Conservation (phyloP, 805 yeast species). For the Pichia scutulata region DNA sequence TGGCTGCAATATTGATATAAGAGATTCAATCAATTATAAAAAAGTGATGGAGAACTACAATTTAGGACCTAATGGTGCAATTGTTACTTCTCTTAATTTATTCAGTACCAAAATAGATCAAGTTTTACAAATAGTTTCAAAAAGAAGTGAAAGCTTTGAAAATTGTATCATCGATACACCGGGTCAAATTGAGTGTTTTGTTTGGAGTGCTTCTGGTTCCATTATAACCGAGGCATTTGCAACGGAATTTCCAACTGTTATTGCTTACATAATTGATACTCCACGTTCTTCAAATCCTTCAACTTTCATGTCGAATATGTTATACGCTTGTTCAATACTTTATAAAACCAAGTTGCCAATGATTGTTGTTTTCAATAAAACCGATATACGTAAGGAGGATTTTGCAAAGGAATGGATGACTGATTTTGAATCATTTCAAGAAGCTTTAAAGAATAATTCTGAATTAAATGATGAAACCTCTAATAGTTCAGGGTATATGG, state of each 20-base stretch:
- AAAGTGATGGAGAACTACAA: slow-evolving; percentile 95
- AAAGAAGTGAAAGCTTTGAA: slow-evolving; percentile 49
- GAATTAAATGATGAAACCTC: slow-evolving; percentile 57
- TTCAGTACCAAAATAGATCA: slow-evolving; percentile 96
- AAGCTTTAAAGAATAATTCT: slow-evolving; percentile 59
- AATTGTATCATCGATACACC: slow-evolving; percentile 94
- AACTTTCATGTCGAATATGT: slow-evolving; percentile 96
- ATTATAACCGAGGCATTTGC: slow-evolving; percentile 96
- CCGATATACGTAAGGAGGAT: slow-evolving; percentile 76
- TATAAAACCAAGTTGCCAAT: slow-evolving; percentile 95
- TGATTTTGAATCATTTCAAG: slow-evolving; percentile 88
- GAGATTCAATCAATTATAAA: slow-evolving; percentile 92
- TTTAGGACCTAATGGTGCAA: slow-evolving; percentile 97
- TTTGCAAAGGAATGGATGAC: slow-evolving; percentile 97
- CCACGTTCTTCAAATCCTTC: slow-evolving; percentile 93
- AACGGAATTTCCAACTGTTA: slow-evolving; percentile 87
- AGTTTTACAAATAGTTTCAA: slow-evolving; percentile 78
- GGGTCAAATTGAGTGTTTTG: slow-evolving; percentile 97
- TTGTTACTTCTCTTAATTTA: slow-evolving; percentile 86
- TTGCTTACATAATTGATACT: slow-evolving; percentile 94
- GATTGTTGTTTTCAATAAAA: slow-evolving; percentile 93
- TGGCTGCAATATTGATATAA: slow-evolving; percentile 88
- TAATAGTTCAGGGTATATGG: slow-evolving; percentile 81
- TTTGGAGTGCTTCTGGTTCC: slow-evolving; percentile 97
- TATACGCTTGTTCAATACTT: slow-evolving; percentile 93